A percentile compares a stretch with the other conserved stretches of the same genome.
Conservation (phyloP, 1,284 basidiomycete species). For the Chiua sp. region DNA sequence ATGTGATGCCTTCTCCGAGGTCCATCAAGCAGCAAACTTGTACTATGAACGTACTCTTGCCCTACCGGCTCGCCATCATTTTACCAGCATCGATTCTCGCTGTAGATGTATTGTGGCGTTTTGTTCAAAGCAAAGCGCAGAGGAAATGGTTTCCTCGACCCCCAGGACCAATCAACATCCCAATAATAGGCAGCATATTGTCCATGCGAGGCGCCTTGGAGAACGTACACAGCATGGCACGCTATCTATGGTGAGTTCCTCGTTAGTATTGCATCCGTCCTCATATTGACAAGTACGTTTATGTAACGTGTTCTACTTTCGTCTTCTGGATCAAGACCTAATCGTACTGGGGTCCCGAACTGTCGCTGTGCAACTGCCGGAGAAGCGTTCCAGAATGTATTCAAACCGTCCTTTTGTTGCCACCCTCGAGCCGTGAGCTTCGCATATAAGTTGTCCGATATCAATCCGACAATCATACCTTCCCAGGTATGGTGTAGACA, state of each 20-base stretch:
- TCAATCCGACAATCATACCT: too few species aligned
- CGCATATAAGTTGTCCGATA: too few species aligned
- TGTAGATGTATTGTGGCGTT: neutral
- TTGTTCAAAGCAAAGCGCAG: neutral
- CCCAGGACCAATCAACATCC: constrained; percentile 9
- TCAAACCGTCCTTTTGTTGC: constrained; percentile 19
- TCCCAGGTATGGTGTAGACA: constrained; percentile 8
- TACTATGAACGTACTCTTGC: neutral
- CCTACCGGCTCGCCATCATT: neutral
- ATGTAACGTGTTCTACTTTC: constrained; percentile 17
- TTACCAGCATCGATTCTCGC: neutral
- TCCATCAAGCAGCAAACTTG: too few species aligned
- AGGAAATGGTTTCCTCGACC: constrained; percentile 8
- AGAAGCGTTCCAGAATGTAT: constrained; percentile 17
- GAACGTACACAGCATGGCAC: constrained; percentile 20
- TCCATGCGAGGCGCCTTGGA: constrained; percentile 15
- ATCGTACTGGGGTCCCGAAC: constrained; percentile 13
- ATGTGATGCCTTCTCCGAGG: too few species aligned
- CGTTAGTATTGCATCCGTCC: neutral
- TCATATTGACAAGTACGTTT: neutral
- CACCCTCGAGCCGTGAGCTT: constrained; percentile 12
- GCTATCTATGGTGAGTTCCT: constrained; percentile 12
- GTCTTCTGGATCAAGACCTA: constrained; percentile 16
- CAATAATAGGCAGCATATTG: constrained; percentile 13
- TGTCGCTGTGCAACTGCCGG: constrained; percentile 11